phyloP scores from a whole-genome alignment of 2,329 filamentous ascomycete genomes.

The Diaporthe sp. region DNA sequence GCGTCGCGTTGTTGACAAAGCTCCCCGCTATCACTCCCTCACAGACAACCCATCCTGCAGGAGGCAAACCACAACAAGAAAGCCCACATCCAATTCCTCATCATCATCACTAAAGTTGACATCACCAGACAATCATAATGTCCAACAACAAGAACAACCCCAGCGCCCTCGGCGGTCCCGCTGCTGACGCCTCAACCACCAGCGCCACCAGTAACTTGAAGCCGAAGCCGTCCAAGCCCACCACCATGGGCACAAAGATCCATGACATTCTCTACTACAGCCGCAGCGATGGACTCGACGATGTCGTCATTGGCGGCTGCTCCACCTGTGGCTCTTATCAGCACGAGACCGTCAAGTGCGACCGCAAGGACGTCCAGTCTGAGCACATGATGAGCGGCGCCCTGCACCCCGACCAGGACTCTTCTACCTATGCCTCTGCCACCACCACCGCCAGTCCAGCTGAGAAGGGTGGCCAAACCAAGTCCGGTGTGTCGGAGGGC shows the following conservation, averaged over 20 bases:
- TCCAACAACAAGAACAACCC: not conserved
- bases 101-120: not conserved
- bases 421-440: not conserved
- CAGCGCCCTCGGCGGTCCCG: not conserved
- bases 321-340: slow-evolving; percentile 8
- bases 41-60: not conserved
- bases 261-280: not conserved
- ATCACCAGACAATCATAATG: not conserved
- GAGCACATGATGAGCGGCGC: slow-evolving; percentile 17
- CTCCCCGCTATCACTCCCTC: not conserved
- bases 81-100: no score
- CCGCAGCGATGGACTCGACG: not conserved
- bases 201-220: not conserved
- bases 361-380: not conserved
- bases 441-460: no score
- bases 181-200: not conserved
- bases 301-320: not conserved
- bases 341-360: slow-evolving; percentile 8
- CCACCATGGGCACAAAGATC: not conserved
- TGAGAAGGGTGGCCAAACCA: not conserved
- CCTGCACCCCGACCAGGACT: not conserved
- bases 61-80: not conserved
- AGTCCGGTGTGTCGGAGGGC: no score
- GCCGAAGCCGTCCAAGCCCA: not conserved
- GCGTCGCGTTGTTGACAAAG: not conserved